Evolutionary conservation across 169 alveolate species (phyloP), one percentile per base, ranked within the genome.

Genomic region (Blepharisma undulans): DNA sequence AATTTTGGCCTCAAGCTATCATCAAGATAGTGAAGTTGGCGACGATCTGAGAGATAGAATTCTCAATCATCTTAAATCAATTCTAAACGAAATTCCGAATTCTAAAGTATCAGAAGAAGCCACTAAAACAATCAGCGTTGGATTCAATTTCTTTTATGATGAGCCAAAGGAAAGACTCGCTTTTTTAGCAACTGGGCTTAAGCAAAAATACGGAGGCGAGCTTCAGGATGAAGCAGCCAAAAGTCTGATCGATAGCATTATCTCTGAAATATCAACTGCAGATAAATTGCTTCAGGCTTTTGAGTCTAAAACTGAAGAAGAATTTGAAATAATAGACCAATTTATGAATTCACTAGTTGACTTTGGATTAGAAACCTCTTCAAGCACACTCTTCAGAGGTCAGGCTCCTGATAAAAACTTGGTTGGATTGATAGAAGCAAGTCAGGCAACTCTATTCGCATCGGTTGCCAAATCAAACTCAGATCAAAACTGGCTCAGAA

Each of bases 251-350:
- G 22, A 36, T 12, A 32, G 60, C 7, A 84, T 84, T 22, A 34
- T 25, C 77, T 22, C 10, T 16, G 77, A 84, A 84, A 34, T 84
- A 29, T 79, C 89, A 2, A 14, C 16, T 16, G 74, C 89, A 14
- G 89, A 84, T 8, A 60, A 48, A 60, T 22, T 84, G 2, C 36
- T 48, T 79, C 89, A 79, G 10, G 89, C 89, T 4, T 14, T 84
- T 34, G 18, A 32, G 7, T 12, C 36, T n/a, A n/a, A 6, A 10
- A n/a, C 2, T 14, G 78, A 32, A 16, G 74, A 84, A 0, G 29
- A 84, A 25, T 8, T 10, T 14, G 10, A 34, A 84, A 30, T 30
- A 10, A 33, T 82, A 12, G 19, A 32, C 2, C 33, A 59, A 6
- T 82, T 12, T 19, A 34, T 25, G 18, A 10, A 32, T 8, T 21